Conservation (phyloP, 2,329 filamentous ascomycete species). For the Aureobasidium sp. region DNA sequence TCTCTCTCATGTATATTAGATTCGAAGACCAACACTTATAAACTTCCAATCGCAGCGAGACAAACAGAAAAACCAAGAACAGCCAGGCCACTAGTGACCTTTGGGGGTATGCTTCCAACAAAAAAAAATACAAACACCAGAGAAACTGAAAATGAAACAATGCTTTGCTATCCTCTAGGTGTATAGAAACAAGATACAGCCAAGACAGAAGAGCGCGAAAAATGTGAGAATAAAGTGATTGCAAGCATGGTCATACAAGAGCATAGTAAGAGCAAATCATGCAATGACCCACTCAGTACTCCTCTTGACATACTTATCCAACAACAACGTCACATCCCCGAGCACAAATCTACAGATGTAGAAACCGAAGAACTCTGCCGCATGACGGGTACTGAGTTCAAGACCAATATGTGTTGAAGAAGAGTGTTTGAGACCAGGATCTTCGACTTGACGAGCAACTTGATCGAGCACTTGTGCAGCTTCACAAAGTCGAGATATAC, state of each 20-base stretch:
- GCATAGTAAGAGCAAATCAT: slow-evolving; percentile 34
- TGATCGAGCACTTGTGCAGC: slow-evolving; percentile 94
- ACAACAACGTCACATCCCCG: slow-evolving; percentile 80
- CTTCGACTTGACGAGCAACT: slow-evolving; percentile 96
- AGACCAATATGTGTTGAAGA: slow-evolving; percentile 96
- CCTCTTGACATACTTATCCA: slow-evolving; percentile 98
- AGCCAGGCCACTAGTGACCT: slow-evolving; percentile 1
- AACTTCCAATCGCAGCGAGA: neutral
- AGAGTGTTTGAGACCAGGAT: slow-evolving; percentile 90
- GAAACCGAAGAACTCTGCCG: slow-evolving; percentile 98
- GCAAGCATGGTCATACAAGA: neutral
- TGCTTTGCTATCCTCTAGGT: neutral
- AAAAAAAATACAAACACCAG: slow-evolving; percentile 6
- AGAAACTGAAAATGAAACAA: neutral
- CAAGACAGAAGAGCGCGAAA: neutral
- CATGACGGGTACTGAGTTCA: slow-evolving; percentile 92
- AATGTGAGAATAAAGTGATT: neutral
- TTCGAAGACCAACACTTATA: neutral
- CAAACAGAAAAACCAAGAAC: neutral
- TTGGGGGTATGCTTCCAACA: slow-evolving; percentile 8
- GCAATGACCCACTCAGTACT: slow-evolving; percentile 93
- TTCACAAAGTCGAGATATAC: slow-evolving; percentile 91
- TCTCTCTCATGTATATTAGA: neutral
- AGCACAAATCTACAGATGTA: slow-evolving; percentile 97
- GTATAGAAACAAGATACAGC: neutral